phyloP scores from a whole-genome alignment of 2,329 filamentous ascomycete species.

The Epichloe hybrida region DNA sequence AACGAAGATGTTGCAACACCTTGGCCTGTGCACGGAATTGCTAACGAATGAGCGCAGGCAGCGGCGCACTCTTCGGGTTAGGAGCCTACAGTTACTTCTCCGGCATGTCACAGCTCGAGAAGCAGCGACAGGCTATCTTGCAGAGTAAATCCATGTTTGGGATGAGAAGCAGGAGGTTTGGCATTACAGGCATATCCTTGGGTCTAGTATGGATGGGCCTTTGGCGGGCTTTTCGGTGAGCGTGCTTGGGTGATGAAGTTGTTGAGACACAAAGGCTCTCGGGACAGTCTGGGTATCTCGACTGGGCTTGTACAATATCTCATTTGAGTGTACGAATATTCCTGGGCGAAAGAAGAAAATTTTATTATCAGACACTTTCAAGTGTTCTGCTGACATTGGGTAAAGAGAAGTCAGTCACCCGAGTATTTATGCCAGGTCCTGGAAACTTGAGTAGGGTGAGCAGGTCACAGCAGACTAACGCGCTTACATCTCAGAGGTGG shows the following conservation, averaged over 20 bases:
- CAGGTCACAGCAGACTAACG: too few species aligned
- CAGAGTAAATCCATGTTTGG: conserved; percentile 58
- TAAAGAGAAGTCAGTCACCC: too few species aligned
- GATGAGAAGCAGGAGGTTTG: conserved; percentile 54
- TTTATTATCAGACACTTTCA: too few species aligned
- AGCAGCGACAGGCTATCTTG: conserved; percentile 51
- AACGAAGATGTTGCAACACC: not conserved
- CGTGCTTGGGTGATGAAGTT: not conserved
- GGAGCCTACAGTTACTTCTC: conserved; percentile 67
- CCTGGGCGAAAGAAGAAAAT: not conserved
- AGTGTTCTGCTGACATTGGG: too few species aligned
- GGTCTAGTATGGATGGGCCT: conserved; percentile 56
- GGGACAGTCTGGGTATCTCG: not conserved
- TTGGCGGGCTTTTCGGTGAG: conserved; percentile 49
- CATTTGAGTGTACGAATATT: not conserved
- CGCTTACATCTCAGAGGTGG: too few species aligned
- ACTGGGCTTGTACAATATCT: not conserved
- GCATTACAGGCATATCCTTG: conserved; percentile 54
- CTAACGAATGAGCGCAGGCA: conserved; percentile 35
- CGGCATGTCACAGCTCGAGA: conserved; percentile 57
- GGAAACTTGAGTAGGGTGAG: too few species aligned
- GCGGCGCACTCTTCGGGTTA: conserved; percentile 60
- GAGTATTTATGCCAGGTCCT: too few species aligned
- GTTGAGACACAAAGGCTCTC: not conserved
- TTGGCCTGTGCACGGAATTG: too few species aligned